phyloP scores from a whole-genome alignment of 2,329 filamentous ascomycete species.

The Phaeosphaeriaceae sp. region DNA sequence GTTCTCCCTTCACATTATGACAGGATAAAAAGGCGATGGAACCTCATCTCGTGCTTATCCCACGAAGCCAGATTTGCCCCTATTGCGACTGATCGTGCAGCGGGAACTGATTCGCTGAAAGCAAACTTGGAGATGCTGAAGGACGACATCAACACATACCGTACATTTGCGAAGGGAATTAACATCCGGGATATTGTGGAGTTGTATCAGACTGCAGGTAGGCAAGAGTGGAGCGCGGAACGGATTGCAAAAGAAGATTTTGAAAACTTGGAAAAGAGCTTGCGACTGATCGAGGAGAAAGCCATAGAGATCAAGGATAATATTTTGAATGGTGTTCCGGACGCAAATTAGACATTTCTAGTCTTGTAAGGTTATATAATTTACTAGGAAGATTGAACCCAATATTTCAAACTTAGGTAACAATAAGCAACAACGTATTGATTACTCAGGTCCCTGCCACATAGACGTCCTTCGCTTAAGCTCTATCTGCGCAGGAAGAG shows the following conservation, averaged over 20 bases:
- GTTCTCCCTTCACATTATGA: slow-evolving; percentile 16
- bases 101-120: slow-evolving; percentile 14
- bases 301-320: slow-evolving; percentile 15
- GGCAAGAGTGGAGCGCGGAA: slow-evolving; percentile 10
- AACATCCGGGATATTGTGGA: slow-evolving; percentile 18
- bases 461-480: slow-evolving; percentile 12
- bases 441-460: slow-evolving; percentile 29
- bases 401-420: too few species aligned
- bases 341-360: not conserved
- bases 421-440: too few species aligned
- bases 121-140: slow-evolving; percentile 21
- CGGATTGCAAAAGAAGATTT: slow-evolving; percentile 20
- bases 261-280: slow-evolving; percentile 13
- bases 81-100: slow-evolving; percentile 11
- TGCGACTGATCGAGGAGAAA: slow-evolving; percentile 9
- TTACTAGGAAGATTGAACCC: too few species aligned
- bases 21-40: slow-evolving; percentile 9
- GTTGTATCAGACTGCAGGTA: slow-evolving; percentile 19
- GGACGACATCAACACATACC: slow-evolving; percentile 14
- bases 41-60: slow-evolving; percentile 5
- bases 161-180: slow-evolving; percentile 5
- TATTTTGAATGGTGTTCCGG: slow-evolving; percentile 9
- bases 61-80: slow-evolving; percentile 7
- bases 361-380: not conserved
- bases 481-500: slow-evolving; percentile 13